A percentile compares a stretch with the other conserved stretches of the same genome.
phyloP scores from a whole-genome alignment of 2,329 filamentous ascomycete genomes.

The Arthroderma uncinatum region DNA sequence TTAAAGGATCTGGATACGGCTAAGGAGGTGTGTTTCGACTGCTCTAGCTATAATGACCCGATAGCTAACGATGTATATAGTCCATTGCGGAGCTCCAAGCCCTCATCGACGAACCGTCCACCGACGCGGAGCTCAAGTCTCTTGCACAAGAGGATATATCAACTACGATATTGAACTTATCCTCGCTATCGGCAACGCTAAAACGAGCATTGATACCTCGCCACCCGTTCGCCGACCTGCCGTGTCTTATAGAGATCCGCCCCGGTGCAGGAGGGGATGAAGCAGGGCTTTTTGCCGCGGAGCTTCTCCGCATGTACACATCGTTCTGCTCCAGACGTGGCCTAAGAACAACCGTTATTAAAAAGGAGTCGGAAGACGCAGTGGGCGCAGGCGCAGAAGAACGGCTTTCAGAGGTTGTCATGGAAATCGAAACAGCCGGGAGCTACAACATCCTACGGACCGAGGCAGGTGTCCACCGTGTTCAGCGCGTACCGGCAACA shows the following conservation, averaged over 20 bases:
- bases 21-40: slow-evolving; percentile 37
- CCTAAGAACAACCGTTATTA: slow-evolving; percentile 57
- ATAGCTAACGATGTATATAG: slow-evolving; percentile 23
- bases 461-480: slow-evolving; percentile 89
- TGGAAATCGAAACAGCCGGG: slow-evolving; percentile 66
- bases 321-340: slow-evolving; percentile 60
- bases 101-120: slow-evolving; percentile 57
- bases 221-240: slow-evolving; percentile 80
- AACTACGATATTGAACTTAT: slow-evolving; percentile 52
- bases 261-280: slow-evolving; percentile 88
- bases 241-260: slow-evolving; percentile 82
- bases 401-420: slow-evolving; percentile 72
- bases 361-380: slow-evolving; percentile 66
- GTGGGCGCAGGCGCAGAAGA: slow-evolving; percentile 48
- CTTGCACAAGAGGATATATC: slow-evolving; percentile 59
- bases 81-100: slow-evolving; percentile 58
- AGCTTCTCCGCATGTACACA: slow-evolving; percentile 83
- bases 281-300: slow-evolving; percentile 77
- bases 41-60: background rate
- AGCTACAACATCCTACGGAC: slow-evolving; percentile 72
- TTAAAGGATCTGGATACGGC: slow-evolving; percentile 49
- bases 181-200: slow-evolving; percentile 53
- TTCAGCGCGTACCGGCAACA: slow-evolving; percentile 84
- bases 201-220: slow-evolving; percentile 70
- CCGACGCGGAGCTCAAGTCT: slow-evolving; percentile 48